Base-by-base conservation (phyloP, 1,139 yeast genomes). In the Saccharomyces hybrid region DNA sequence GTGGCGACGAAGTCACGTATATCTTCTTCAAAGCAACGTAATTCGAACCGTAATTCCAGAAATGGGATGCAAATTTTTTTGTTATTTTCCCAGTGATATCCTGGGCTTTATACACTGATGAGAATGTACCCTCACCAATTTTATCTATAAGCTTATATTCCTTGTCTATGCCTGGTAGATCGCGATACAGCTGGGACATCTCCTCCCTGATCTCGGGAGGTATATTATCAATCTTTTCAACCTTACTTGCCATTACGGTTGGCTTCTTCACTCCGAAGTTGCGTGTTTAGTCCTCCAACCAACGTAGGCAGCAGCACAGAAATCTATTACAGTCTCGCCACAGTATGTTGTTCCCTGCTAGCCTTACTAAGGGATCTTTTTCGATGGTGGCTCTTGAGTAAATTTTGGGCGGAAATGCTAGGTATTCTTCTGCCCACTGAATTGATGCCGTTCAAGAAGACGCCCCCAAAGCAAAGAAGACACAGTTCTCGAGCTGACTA, bases 71-170 rank as follows among this genome's bases (percentile, higher is more conserved):
- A 52, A 58, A 64, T 50, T 60, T 64, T 50, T 55, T 65, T 19
- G 58, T 63, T 26, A 65, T 61, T 42, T 61, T 64, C 19, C 64
- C 65, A 54, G 64, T 67, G 34, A 64, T 55, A 55, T 91, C 96
- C 58, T 83, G 84, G 0, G 98, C 96, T 66, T 86, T 86, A 75
- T 89, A 93, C 3, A 93, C 96, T 1, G 90, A 82, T 24, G 96
- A 87, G 65, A 90, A 90, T 0, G 98, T 90, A 27, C 98, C 97
- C 69, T 91, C 97, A 11, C 99, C 99, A 60, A 91, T 88, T 67
- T 91, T 88, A 63, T 88, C 95, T 38, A 88, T 72, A 26, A 93
- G 73, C 47, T 83, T 75, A 65, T 86, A 91, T 51, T 81, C 78
- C 29, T 75, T 73, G 1, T 81, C 73, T 49, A 91, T 74, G 0